Percentiles rank a stretch among this genome's conserved stretches.
These are phyloP conservation scores for Colletotrichum paranaense DNA, from an alignment of 2,329 filamentous ascomycete species.

Conservation along the genomic window DNA sequence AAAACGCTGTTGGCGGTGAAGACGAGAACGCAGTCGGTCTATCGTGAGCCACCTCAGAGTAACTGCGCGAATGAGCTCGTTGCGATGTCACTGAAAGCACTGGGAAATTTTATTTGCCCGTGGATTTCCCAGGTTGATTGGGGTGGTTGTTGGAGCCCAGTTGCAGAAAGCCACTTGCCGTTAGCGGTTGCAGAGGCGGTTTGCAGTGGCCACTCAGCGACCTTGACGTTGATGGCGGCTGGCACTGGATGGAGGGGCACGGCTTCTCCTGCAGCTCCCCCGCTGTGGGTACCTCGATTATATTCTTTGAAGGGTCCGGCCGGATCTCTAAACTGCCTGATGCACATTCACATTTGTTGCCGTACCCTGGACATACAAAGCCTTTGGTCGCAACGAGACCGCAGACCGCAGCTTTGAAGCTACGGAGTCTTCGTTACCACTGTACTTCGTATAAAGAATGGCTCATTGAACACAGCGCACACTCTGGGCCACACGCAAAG, in stretches of 20 bases:
- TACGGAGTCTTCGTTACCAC: not conserved
- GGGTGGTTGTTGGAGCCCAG: not conserved
- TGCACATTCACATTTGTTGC: not conserved
- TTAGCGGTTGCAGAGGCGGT: slow-evolving; percentile 14
- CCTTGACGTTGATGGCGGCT: not conserved
- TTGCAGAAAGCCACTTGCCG: not conserved
- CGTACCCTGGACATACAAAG: not conserved
- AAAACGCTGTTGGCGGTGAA: not conserved
- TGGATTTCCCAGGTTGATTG: not conserved
- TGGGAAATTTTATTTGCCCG: slow-evolving; percentile 24
- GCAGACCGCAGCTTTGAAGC: not conserved
- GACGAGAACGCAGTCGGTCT: not conserved
- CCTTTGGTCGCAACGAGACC: not conserved
- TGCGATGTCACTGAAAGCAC: not conserved
- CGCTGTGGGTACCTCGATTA: not conserved
- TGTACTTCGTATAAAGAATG: not conserved
- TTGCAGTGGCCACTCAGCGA: slow-evolving; percentile 12
- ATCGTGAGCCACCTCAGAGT: not conserved
- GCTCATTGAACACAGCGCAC: not conserved
- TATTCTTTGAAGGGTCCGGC: not conserved
- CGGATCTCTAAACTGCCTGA: not conserved
- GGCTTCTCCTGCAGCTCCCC: slow-evolving; percentile 1
- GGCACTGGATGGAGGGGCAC: slow-evolving; percentile 1
- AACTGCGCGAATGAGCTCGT: slow-evolving; percentile 5
- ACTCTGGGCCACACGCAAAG: not conserved